Base-by-base conservation (phyloP, 305 asterid species). In the Rubia peregrina region DNA sequence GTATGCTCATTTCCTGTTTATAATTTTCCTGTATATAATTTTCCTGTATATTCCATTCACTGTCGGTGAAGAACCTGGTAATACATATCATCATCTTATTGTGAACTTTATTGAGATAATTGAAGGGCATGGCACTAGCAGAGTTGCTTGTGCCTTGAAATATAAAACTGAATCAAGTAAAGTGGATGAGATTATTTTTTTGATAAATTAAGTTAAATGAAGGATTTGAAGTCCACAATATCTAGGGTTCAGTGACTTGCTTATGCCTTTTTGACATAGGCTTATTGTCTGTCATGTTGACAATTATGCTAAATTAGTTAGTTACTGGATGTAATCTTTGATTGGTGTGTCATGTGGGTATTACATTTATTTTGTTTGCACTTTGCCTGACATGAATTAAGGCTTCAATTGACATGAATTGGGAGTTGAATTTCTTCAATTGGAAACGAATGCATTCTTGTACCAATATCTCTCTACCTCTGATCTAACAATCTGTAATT, bases 1-100 rank as follows among this genome's bases (percentile, higher is more conserved):
- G 98, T 95, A 87, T 67, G 73, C 55, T 46, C 14, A 36, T 60
- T 43, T 61, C 43, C 60, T 67, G 69, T 61, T 24, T 13, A 0
- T 8, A 10, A 69, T 80, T 36, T 77, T 33, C 30, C 30, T 72
- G 60, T n/a, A 19, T 44, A 21, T 17, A 10, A 69, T 80, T 36
- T 77, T 33, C 30, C 30, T 72, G 60, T n/a, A 19, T 44, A 21
- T 17, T 70, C 9, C 5, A 3, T 17, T 3, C 5, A 8, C 56
- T 59, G 68, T 36, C 19, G 3, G 22, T 33, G 24, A 36, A 62
- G 46, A 62, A 62, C 22, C 21, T 14, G 67, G 44, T 12, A 33
- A 36, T 33, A 5, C 13, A 17, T 21, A 63, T 9, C 30, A 17
- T 63, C 68, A 17, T 17, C 24, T 38, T 21, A 12, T 48, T 24